These are phyloP conservation scores for Pezicula rhizophila DNA, from an alignment of 2,329 filamentous ascomycete genomes.

Conservation along the genomic window DNA sequence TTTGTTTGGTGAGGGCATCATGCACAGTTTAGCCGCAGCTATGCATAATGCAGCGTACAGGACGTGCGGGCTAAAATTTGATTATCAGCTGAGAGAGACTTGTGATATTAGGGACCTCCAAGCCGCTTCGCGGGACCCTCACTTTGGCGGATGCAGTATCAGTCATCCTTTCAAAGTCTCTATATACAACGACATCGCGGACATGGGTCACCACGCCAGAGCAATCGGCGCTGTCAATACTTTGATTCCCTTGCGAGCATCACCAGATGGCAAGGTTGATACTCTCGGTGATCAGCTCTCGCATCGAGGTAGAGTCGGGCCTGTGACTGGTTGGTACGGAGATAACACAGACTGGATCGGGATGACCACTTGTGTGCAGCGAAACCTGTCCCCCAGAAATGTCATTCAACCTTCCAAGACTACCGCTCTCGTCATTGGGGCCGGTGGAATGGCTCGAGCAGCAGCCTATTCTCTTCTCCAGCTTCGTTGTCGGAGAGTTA, in stretches of 20 bases:
- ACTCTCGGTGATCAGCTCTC: constrained; percentile 29
- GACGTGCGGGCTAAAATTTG: constrained; percentile 59
- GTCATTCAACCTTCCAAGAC: constrained; percentile 39
- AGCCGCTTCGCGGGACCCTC: constrained; percentile 55
- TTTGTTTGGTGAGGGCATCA: constrained; percentile 62
- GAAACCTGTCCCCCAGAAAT: constrained; percentile 65
- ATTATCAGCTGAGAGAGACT: constrained; percentile 55
- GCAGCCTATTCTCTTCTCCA: constrained; percentile 71
- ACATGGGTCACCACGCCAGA: constrained; percentile 61
- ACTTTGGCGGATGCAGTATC: constrained; percentile 65
- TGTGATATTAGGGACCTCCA: constrained; percentile 55
- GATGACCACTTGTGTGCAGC: constrained; percentile 62
- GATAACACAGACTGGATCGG: constrained; percentile 80
- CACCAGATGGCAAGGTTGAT: constrained; percentile 39
- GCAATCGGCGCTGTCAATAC: constrained; percentile 73
- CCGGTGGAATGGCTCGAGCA: constrained; percentile 68
- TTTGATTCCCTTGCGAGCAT: constrained; percentile 60
- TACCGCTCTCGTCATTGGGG: constrained; percentile 57
- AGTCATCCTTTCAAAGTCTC: constrained; percentile 68
- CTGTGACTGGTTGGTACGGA: constrained; percentile 62
- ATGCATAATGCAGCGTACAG: constrained; percentile 68
- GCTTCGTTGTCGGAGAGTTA: constrained; percentile 66
- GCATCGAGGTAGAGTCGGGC: constrained; percentile 46
- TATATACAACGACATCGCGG: constrained; percentile 55
- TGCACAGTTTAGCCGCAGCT: constrained; percentile 64